Base-by-base conservation (phyloP, 306 rosid species). In the Cucurbita moschata region DNA sequence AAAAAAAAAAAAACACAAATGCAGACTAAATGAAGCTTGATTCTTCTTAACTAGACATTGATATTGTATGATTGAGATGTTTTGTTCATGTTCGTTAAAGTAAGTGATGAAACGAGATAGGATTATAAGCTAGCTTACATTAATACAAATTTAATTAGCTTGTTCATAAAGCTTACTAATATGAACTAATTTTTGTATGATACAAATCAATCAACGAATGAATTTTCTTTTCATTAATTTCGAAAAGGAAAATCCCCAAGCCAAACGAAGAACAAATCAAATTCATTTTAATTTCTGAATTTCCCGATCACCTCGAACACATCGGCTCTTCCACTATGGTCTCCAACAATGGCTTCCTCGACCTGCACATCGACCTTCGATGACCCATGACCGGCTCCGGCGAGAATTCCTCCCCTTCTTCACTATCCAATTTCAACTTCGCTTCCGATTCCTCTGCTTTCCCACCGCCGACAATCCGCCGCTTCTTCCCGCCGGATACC, bases 311-410 rank as follows among this genome's bases (percentile, higher is more conserved):
- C 69, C 79, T 60, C 10, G 81, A 79, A 60, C 61, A 76, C 18
- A 82, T 54, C 0, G 84, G 83, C 68, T 91, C 92, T 76, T 92
- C 97, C 49, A 80, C 84, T 77, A 92, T 92, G 8, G 95, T 92
- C 76, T 89, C 97, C 70, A 92, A 52, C 85, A 85, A 75, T 7
- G 97, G 97, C 84, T 89, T 92, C 86, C 76, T 92, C 3, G 95
- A 89, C 81, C 95, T 86, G 60, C 88, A 60, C 77, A 89, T 69
- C 15, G 92, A 89, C 84, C 87, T 16, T 80, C 96, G 82, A 53
- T 81, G 89, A 81, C 73, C 77, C 55, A 85, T 76, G 67, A 86
- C 90, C 11, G 88, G 85, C 67, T 74, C 66, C 43, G 66, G 65
- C 7, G 86, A 89, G 38, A 82, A 86, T 7, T 87, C 88, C 79